Evolutionary conservation across 2,329 filamentous ascomycete species (phyloP), one percentile per base, ranked within the genome.

Genomic region (Botrytis hyacinthi): DNA sequence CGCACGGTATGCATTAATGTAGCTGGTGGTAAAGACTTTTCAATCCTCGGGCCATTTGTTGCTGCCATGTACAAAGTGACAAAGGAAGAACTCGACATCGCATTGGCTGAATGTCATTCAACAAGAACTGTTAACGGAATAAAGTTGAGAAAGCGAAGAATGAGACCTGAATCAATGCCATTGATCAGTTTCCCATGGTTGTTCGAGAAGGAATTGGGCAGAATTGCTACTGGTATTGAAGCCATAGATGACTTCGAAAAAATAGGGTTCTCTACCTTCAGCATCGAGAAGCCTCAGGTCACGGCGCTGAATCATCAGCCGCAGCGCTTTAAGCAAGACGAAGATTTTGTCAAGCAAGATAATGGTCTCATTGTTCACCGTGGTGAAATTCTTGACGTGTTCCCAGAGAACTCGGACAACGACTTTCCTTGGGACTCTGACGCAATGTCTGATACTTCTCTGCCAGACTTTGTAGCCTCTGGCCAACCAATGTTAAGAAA

Each of bases 171-270:
- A 14, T 83, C 84, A 3, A 91, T 94, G 86, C 95, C 96, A 0
- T 84, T 98, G 14, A 96, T 98, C 78, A 96, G 92, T 74, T 98
- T 98, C 78, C 95, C 96, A 0, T 99, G 96, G 96, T 84, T 98
- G 2, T 97, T 98, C 76, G 86, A 90, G 20, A 86, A 87, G 62
- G 88, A 94, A 74, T 85, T 97, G 6, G 91, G 92, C 1, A 86
- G 86, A 66, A 90, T 97, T 77, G 92, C 92, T 1, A 88, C 83
- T 40, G 82, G 81, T 22, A 75, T 76, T 29, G 77, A 79, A 54
- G 48, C 67, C 2, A 70, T 48, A 16, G 77, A 79, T 8, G 77
- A 78, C 3, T 63, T 78, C 29, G 78, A 79, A 7, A 74, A 78
- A 5, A 63, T 78, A 8, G 76, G 74, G 5, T 67, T 80, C 16